Base-by-base conservation (phyloP, 1,284 basidiomycete species). In the Cryptococcus jaspeensis region DNA sequence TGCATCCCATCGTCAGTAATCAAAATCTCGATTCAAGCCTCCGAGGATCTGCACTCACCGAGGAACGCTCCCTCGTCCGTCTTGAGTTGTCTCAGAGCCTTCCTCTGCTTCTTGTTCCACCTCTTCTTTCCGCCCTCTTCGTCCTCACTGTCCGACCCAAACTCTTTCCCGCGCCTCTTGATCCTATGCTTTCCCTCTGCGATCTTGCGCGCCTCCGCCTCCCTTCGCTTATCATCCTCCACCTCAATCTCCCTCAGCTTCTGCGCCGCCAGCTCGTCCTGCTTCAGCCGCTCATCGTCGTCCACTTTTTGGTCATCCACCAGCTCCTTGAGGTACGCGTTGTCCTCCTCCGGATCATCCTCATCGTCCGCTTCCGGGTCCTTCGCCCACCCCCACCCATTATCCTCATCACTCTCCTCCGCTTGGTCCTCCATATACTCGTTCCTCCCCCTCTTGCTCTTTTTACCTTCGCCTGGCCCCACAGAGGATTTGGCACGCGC, bases 401-500 rank as follows among this genome's bases (percentile, higher is more conserved):
- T 57, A 38, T 74, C 74, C 38, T 76, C 74, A 37, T 74, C 73
- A 42, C 69, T 71, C 49, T 76, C 74, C 50, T 74, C 74, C 1
- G 74, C 74, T 49, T 76, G 67, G 38, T 61, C 69, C 37, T 76
- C 72, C 35, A 76, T 51, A 20, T 37, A 50, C 39, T 36, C 18
- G 9, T 15, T 13, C 47, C 38, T n/a, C 32, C 38, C 38, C 35
- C 20, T 36, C 18, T 49, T 38, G 35, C 5, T 18, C 18, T 38
- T 49, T 16, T 32, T 46, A n/a, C 20, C n/a, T 22, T 16, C n/a
- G 40, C 15, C 8, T 13, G 7, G 22, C 8, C 40, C 22, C 8
- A 13, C 7, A 8, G 15, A n/a, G n/a, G 22, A 16, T 16, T 22
- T 42, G 40, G 40, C 15, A 42, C 40, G n/a, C 16, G 40, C 40